Base-by-base conservation (phyloP, 2,329 filamentous ascomycete genomes). In the Emergomyces orientalis region DNA sequence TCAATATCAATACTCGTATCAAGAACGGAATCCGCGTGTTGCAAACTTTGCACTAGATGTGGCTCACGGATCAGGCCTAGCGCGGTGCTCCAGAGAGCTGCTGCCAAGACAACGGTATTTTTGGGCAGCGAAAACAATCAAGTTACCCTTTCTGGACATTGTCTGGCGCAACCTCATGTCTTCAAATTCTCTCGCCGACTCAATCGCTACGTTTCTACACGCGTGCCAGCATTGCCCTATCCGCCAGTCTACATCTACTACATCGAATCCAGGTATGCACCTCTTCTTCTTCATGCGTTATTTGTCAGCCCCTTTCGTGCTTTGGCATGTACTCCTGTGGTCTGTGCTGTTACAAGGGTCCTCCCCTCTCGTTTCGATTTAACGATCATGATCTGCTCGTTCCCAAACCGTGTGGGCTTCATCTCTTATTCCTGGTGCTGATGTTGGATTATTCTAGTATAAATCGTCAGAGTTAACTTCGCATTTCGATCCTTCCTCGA, bases 71-170 rank as follows among this genome's bases (percentile, higher is more conserved):
- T 57, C 34, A 22, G 54, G 54, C 5, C 34, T 39, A 51, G 47
- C 47, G 13, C 3, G 22, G 5, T 11, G 3, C 45, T 4, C 19
- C 22, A 11, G 19, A 7, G n/a, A 19, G 32, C 19, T 17, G 34
- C 54, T 27, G 54, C 54, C 54, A 57, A 57, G 54, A 34, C 54
- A 41, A 57, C 54, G 30, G 34, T n/a, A 9, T 57, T 57, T 39
- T 57, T 55, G 54, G 54, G 34, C 34, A 19, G 54, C 39, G 32
- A 60, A 60, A 60, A 60, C 59, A 60, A 60, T 60, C 59, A 60
- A 37, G 19, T 52, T 60, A 47, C 59, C 59, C 22, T 39, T 60
- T 60, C 8, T 17, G 59, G 59, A 30, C 45, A 41, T 56, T 19
- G 51, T 13, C 51, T 54, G 51, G 51, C 54, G 54, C 54, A 56